Percentiles rank a stretch among this genome's conserved stretches.
These are phyloP conservation scores for Trichoderma koningii DNA, from an alignment of 2,329 filamentous ascomycete genomes.

Conservation along the genomic window DNA sequence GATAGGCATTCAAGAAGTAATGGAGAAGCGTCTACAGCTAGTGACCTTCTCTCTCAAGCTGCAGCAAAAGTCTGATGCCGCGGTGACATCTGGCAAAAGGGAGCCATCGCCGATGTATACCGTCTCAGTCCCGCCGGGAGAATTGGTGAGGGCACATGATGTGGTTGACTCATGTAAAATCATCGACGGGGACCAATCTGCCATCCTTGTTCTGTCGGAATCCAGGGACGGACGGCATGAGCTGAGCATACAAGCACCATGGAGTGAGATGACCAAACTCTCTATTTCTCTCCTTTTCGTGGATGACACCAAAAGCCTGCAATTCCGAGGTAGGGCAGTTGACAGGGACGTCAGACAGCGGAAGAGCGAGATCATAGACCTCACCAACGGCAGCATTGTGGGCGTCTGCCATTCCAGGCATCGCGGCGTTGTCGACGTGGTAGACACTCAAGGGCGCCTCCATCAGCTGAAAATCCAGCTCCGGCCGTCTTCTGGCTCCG, in stretches of 20 bases:
- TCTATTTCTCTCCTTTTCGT: constrained; percentile 61
- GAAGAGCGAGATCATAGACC: constrained; percentile 49
- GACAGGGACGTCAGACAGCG: constrained; percentile 55
- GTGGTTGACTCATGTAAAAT: constrained; percentile 74
- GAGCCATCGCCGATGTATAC: constrained; percentile 29
- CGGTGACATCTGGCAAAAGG: constrained; percentile 32
- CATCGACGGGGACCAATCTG: constrained; percentile 65
- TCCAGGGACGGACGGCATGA: constrained; percentile 64
- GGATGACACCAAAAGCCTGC: constrained; percentile 61
- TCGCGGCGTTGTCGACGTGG: constrained; percentile 64
- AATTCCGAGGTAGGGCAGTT: constrained; percentile 54
- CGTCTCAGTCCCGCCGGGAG: constrained; percentile 44
- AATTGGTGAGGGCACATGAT: constrained; percentile 62
- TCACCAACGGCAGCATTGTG: constrained; percentile 51
- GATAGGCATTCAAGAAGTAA: constrained; percentile 69
- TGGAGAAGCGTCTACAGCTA: constrained; percentile 68
- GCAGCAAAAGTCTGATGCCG: constrained; percentile 38
- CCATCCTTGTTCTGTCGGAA: constrained; percentile 70
- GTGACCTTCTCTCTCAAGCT: constrained; percentile 62
- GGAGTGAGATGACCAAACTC: constrained; percentile 71
- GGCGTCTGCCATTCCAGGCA: constrained; percentile 60
- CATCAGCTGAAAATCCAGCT: constrained; percentile 71
- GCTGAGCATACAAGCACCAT: constrained; percentile 73
- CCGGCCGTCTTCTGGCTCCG: constrained; percentile 64
- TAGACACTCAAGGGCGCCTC: constrained; percentile 61